Conservation (phyloP, 1,139 yeast species). For the Kluyveromyces marxianus region DNA sequence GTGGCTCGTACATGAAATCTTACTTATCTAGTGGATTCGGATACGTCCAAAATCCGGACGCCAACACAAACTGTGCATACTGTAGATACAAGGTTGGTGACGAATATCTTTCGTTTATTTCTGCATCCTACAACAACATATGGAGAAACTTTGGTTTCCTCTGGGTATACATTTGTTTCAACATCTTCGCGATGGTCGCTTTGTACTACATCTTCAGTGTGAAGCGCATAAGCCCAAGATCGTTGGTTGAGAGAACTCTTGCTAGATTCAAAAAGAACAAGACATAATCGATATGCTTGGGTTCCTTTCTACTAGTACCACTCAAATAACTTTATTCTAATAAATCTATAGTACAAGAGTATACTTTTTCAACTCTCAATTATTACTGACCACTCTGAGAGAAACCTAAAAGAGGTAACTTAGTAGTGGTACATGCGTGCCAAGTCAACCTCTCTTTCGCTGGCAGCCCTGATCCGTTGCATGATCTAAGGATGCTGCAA, state of each 20-base stretch:
- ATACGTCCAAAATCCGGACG: conserved; percentile 45
- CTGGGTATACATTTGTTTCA: conserved; percentile 50
- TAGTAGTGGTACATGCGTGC: no score
- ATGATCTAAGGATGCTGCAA: no score
- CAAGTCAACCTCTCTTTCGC: no score
- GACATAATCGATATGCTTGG: background rate
- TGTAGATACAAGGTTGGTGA: conserved; percentile 51
- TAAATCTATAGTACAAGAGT: no score
- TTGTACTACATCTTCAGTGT: conserved; percentile 36
- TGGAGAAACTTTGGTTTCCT: conserved; percentile 66
- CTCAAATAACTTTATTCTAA: no score
- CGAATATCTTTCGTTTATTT: conserved; percentile 41
- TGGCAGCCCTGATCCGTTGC: no score
- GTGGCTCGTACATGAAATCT: conserved; percentile 43
- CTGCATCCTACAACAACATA: conserved; percentile 39
- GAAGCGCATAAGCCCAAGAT: background rate
- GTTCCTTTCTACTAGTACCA: no score
- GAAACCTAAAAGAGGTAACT: no score
- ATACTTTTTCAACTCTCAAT: no score
- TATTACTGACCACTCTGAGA: no score
- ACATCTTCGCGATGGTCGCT: conserved; percentile 39
- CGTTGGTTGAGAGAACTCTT: background rate
- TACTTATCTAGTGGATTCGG: conserved; percentile 36
- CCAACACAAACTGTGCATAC: conserved; percentile 49
- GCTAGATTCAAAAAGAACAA: background rate